Evolutionary conservation across 805 yeast species (phyloP), one percentile per base, ranked within the genome.

Genomic region (Yamadazyma sp.): DNA sequence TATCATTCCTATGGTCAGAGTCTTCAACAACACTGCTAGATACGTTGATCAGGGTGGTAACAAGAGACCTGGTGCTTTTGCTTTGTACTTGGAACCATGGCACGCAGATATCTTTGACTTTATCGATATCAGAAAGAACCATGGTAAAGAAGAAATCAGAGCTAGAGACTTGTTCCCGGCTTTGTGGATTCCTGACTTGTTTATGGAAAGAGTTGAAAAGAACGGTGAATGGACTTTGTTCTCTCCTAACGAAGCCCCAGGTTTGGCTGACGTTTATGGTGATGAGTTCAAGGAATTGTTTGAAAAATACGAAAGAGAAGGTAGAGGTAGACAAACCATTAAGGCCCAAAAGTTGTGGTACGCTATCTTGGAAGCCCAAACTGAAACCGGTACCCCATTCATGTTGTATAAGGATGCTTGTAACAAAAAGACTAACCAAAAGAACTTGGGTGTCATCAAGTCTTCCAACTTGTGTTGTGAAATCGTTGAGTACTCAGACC

Each of bases 21-120:
- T 77, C 17, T 77, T 77, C 63, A 77, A 77, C 59, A 76, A 75
- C 54, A 76, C 82, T 26, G 82, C 82, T 24, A 67, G 81, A 55
- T 77, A 77, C 50, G 82, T 77, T 29, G 82, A 77, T 52, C 82
- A 77, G 59, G 82, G 82, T 55, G 82, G 82, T 49, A 77, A 77
- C 59, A 77, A 77, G 60, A 64, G 82, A 57, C 82, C 82, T 11
- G 82, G 82, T 53, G 82, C 82, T 10, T 75, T 77, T 57, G 82
- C 82, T 14, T 57, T 77, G 37, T 77, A 77, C 57, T 54, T 76
- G 35, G 82, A 77, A 59, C 82, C 82, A 53, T 77, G 82, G 82
- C 82, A 77, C 54, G 60, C 79, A 6, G 82, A 77, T 54, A 68
- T 77, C 45, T 71, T 77, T 48, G 81, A 77, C 41, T 75, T 77